Base-by-base conservation (phyloP, 78 protist genomes). In the Chrysochromulina parva region DNA sequence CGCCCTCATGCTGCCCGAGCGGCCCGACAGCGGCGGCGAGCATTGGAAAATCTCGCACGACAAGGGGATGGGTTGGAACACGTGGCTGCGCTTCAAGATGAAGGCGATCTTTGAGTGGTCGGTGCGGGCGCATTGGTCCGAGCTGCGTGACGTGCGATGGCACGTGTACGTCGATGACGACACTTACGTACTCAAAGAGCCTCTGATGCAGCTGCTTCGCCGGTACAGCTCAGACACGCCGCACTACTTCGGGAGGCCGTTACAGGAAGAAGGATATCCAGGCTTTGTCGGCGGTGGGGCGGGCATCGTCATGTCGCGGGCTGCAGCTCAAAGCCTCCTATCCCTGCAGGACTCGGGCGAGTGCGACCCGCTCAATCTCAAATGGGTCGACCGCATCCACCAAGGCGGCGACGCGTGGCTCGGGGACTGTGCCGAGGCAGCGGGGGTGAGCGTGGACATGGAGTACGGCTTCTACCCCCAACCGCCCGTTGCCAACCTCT, bases 11-110 rank as follows among this genome's bases (percentile, higher is more conserved):
- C 80, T 71, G 38, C 80, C 80, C 14, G 80, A 24, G 80, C 38
- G 80, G 16, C 80, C 80, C 5, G 9, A 26, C 55, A 28, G n/a
- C 14, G 13, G 17, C 6, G 80, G 80, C 52, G 80, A 71, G 52
- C 80, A 71, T 52, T 71, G 80, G 80, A 71, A 38, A 13, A 38
- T 71, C 55, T 71, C 80, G 20, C 80, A 71, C 80, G 80, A 71
- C 80, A 71, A 71, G 80, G 80, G 80, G 13, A 24, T 71, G 53
- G 6, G 11, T 1, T 71, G 80, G 80, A 71, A 71, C 80, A 71
- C 80, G 55, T 71, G 80, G 80, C 80, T 71, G 80, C 80, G 80
- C 80, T 71, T 24, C 80, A 71, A 71, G 80, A 71, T 71, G 80
- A 4, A 14, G 16, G 80, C 80, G 52, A 71, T 71, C 80, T 71